These are phyloP conservation scores for Verbena officinalis DNA, from an alignment of 257 asterid genomes.

Conservation along the genomic window DNA sequence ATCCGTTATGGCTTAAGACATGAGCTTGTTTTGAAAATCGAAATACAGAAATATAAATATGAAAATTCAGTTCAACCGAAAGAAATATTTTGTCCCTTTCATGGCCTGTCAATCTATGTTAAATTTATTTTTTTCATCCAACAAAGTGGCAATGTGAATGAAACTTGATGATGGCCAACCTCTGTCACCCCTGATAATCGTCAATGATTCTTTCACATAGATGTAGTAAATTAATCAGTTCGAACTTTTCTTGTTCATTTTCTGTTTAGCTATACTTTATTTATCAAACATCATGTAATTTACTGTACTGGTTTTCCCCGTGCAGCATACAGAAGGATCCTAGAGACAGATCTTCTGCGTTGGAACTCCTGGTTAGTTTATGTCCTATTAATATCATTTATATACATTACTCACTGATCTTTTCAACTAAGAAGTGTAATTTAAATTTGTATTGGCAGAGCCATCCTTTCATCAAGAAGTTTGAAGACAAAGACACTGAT, in stretches of 20 bases:
- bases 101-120: background rate
- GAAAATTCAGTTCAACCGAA: background rate
- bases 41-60: background rate
- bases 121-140: background rate
- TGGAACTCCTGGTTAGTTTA: slow-evolving; percentile 82
- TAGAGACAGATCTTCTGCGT: slow-evolving; percentile 72
- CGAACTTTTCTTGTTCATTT: no score
- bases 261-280: background rate
- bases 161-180: background rate
- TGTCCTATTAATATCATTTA: background rate
- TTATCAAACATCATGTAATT: background rate
- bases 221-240: background rate
- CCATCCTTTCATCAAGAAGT: slow-evolving; percentile 90
- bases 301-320: slow-evolving; percentile 22
- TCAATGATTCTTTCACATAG: background rate
- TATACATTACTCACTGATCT: background rate
- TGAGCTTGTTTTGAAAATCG: background rate
- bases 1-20: slow-evolving; percentile 2
- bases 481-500: slow-evolving; percentile 92
- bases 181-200: background rate
- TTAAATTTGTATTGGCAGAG: slow-evolving; percentile 48
- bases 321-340: slow-evolving; percentile 98
- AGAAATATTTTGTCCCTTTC: no score
- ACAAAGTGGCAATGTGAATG: background rate
- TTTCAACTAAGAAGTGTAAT: slow-evolving; percentile 12